phyloP scores from a whole-genome alignment of 2,329 filamentous ascomycete genomes.

The Curvularia sp. region DNA sequence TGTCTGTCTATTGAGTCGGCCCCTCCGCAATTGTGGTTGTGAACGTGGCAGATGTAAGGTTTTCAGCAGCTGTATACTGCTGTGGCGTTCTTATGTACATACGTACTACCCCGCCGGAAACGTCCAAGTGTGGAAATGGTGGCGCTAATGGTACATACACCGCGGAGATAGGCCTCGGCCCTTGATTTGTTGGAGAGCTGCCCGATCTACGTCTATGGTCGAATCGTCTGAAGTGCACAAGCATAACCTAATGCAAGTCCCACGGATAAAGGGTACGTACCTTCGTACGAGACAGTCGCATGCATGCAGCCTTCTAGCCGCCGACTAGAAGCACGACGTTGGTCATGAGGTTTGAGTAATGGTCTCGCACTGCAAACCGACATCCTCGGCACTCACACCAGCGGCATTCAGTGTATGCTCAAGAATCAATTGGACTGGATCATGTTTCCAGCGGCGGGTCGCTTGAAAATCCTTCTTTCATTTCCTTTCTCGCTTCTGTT shows the following conservation, averaged over 20 bases:
- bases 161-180: neutral
- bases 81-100: neutral
- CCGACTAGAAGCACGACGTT: neutral
- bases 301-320: slow-evolving; percentile 6
- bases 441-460: neutral
- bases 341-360: neutral
- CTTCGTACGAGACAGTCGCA: slow-evolving; percentile 5
- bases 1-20: neutral
- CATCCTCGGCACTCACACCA: neutral
- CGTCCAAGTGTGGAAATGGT: slow-evolving; percentile 1
- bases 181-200: neutral
- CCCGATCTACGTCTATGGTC: neutral
- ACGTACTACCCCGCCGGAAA: slow-evolving; percentile 10
- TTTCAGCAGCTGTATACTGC: neutral
- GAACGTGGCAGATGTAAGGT: neutral
- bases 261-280: neutral
- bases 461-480: neutral
- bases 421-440: neutral
- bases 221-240: neutral
- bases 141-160: slow-evolving; percentile 1
- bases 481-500: neutral
- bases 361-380: neutral
- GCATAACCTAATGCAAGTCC: neutral
- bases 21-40: neutral
- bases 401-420: neutral